These are phyloP conservation scores for Fusarium paranaense DNA, from an alignment of 2,329 filamentous ascomycete species.

Conservation along the genomic window DNA sequence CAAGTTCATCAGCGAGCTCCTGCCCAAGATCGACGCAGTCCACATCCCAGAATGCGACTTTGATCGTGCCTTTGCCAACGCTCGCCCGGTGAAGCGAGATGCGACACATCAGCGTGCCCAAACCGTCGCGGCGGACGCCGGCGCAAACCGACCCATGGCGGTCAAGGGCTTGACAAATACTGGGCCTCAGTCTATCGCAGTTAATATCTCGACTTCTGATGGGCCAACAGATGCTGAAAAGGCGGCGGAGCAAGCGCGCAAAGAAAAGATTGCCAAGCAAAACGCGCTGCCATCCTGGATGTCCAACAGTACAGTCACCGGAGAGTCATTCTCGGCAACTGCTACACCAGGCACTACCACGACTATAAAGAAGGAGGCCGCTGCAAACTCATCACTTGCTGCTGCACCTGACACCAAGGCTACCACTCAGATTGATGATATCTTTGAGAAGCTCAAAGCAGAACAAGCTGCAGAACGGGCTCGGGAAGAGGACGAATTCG, in stretches of 20 bases:
- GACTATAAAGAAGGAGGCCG: slow-evolving; percentile 54
- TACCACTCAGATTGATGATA: slow-evolving; percentile 71
- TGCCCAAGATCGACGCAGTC: slow-evolving; percentile 81
- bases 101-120: slow-evolving; percentile 73
- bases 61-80: slow-evolving; percentile 73
- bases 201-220: slow-evolving; percentile 75
- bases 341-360: slow-evolving; percentile 28
- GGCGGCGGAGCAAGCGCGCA: slow-evolving; percentile 72
- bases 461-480: slow-evolving; percentile 64
- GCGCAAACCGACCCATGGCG: slow-evolving; percentile 69
- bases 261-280: slow-evolving; percentile 73
- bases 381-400: slow-evolving; percentile 57
- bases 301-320: slow-evolving; percentile 75
- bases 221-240: slow-evolving; percentile 76
- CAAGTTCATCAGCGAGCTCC: slow-evolving; percentile 79
- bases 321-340: slow-evolving; percentile 65
- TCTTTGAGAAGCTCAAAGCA: slow-evolving; percentile 74
- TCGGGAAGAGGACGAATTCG: slow-evolving; percentile 47
- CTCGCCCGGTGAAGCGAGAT: slow-evolving; percentile 74
- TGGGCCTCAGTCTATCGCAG: slow-evolving; percentile 75
- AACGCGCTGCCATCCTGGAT: slow-evolving; percentile 80
- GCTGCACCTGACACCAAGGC: slow-evolving; percentile 62
- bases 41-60: slow-evolving; percentile 81
- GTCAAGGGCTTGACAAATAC: slow-evolving; percentile 76
- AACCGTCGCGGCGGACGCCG: slow-evolving; percentile 68